Base-by-base conservation (phyloP, 805 yeast species). In the Candida qinlingensis region DNA sequence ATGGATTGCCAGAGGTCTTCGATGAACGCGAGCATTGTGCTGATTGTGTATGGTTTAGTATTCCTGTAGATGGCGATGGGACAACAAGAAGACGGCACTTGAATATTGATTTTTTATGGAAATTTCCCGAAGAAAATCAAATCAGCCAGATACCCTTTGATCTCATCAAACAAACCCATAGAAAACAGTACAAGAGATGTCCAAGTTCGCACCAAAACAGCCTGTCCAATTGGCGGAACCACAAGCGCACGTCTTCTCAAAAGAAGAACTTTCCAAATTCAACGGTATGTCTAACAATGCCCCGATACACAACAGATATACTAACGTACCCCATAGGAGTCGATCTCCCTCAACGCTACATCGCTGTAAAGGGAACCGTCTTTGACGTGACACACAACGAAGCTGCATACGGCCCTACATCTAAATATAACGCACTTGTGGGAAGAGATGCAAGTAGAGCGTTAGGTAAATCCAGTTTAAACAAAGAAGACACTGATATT, bases 1-100 rank as follows among this genome's bases (percentile, higher is more conserved):
- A 94, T 80, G 11, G 96, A 87, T 48, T 86, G 83, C 97, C 97
- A 91, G 40, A 92, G 74, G 28, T 86, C 95, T 28, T 67, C 70
- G 36, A 85, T 50, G 61, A 82, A 82, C 13, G 68, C 44, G 38
- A 54, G 47, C 58, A 58, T 58, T 7, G n/a, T 27, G 13, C 4
- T 12, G 4, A 12, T 28, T 27, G 7, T 10, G 38, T 36, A 12
- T 12, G 25, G 26, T 36, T 7, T 36, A 7, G 26, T n/a, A n/a
- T n/a, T 19, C 19, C 3, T 19, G 19, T 19, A 19, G 19, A 19
- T 19, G 19, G 19, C 19, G 19, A 3, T 19, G 19, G 19, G 19
- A n/a, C n/a, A n/a, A n/a, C n/a, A n/a, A n/a, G n/a, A n/a, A n/a
- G n/a, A n/a, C 3, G 19, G 3, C 19, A 19, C 19, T 19, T 19